Evolutionary conservation across 2,329 filamentous ascomycete species (phyloP).

Genomic region (Xylaria sp.): DNA sequence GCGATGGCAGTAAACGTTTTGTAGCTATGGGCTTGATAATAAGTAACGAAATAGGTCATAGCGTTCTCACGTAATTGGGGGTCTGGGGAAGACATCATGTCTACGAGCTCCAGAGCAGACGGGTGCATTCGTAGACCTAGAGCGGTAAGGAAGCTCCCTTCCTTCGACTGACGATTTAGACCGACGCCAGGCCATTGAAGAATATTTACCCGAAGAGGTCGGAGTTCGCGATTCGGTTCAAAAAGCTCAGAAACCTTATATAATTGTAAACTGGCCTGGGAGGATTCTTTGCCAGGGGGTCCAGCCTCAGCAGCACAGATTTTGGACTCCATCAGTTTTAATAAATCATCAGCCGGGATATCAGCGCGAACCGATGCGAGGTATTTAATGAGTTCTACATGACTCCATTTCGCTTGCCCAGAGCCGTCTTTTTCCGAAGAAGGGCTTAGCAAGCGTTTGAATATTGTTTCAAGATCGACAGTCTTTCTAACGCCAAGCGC

Average conservation of each 20-base stretch:
- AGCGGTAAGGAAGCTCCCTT: slow-evolving; percentile 77
- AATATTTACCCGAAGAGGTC: slow-evolving; percentile 77
- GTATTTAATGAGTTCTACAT: slow-evolving; percentile 95
- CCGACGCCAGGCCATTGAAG: slow-evolving; percentile 83
- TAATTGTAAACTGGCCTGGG: slow-evolving; percentile 62
- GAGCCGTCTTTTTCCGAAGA: slow-evolving; percentile 62
- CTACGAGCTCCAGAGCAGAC: slow-evolving; percentile 76
- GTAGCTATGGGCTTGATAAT: slow-evolving; percentile 83
- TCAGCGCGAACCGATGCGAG: slow-evolving; percentile 89
- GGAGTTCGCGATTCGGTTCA: slow-evolving; percentile 77
- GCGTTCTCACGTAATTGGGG: slow-evolving; percentile 71
- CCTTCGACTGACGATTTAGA: slow-evolving; percentile 72
- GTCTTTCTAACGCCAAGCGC: slow-evolving; percentile 94
- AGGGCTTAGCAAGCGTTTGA: slow-evolving; percentile 80
- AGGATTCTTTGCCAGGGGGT: slow-evolving; percentile 64
- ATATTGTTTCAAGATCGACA: slow-evolving; percentile 92
- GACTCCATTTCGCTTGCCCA: slow-evolving; percentile 79
- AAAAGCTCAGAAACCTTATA: slow-evolving; percentile 84
- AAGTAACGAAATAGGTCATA: slow-evolving; percentile 83
- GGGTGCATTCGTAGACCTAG: slow-evolving; percentile 82
- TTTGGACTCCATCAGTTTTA: slow-evolving; percentile 78
- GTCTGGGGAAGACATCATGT: slow-evolving; percentile 77
- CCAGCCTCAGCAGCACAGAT: slow-evolving; percentile 84
- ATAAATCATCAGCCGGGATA: slow-evolving; percentile 85
- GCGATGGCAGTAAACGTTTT: slow-evolving; percentile 58